A percentile compares a stretch with the other conserved stretches of the same genome.
Evolutionary conservation across 768 basidiomycete genomes (phyloP).

Genomic region (Russula virescens): DNA sequence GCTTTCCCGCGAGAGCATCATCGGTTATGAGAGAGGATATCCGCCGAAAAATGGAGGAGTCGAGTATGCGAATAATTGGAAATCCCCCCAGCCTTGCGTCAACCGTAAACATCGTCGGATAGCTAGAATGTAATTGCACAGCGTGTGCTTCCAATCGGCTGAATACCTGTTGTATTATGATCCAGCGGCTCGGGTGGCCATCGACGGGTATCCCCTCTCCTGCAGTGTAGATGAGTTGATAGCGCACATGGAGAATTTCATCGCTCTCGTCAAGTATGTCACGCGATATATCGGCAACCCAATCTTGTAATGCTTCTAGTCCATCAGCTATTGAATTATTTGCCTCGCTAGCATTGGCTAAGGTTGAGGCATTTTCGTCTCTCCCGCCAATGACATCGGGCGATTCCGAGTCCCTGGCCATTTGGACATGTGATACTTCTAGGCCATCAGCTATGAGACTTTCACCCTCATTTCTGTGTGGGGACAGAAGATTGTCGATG

Average conservation of each 20-base stretch:
- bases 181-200: constrained; percentile 41
- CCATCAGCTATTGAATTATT: neutral
- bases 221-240: constrained; percentile 45
- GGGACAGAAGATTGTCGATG: constrained; percentile 32
- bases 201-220: constrained; percentile 36
- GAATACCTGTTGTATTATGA: constrained; percentile 36
- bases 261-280: constrained; percentile 20
- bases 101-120: neutral
- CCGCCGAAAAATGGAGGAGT: neutral
- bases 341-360: too few relatives aligned
- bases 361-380: too few relatives aligned
- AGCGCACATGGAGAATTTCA: constrained; percentile 40
- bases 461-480: neutral
- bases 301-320: neutral
- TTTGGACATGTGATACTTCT: too few relatives aligned
- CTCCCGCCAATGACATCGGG: too few relatives aligned
- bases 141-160: constrained; percentile 27
- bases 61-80: constrained; percentile 7
- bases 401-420: too few relatives aligned
- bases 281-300: neutral
- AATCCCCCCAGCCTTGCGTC: neutral
- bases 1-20: neutral
- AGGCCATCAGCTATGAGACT: neutral
- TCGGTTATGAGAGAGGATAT: neutral
- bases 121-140: neutral